phyloP scores from a whole-genome alignment of 495 filamentous ascomycete genomes.

The Penicillium flavigenum region DNA sequence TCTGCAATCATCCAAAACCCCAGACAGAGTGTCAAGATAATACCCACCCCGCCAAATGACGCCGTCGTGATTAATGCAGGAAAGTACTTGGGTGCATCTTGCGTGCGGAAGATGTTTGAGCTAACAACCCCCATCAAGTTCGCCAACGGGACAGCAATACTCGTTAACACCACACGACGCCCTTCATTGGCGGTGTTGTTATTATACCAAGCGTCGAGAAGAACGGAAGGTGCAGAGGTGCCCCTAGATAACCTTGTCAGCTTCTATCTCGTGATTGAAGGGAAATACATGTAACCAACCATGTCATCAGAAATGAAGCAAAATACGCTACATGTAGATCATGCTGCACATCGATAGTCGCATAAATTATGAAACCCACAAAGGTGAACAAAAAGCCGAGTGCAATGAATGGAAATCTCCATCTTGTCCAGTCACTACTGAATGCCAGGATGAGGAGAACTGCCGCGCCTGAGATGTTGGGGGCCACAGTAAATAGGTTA shows the following conservation, averaged over 20 bases:
- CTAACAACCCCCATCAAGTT: slow-evolving; percentile 75
- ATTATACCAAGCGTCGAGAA: slow-evolving; percentile 63
- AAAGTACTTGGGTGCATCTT: slow-evolving; percentile 70
- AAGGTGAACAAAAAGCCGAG: slow-evolving; percentile 69
- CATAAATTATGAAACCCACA: slow-evolving; percentile 69
- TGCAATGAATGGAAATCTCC: slow-evolving; percentile 69
- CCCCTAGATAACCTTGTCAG: slow-evolving; percentile 29
- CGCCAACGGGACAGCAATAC: slow-evolving; percentile 67
- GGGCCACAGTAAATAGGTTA: slow-evolving; percentile 73
- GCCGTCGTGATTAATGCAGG: slow-evolving; percentile 70
- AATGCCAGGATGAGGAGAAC: slow-evolving; percentile 68
- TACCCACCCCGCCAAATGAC: slow-evolving; percentile 63
- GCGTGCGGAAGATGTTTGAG: slow-evolving; percentile 65
- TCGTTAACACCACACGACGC: slow-evolving; percentile 63
- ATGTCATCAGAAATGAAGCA: slow-evolving; percentile 79
- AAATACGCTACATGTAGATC: slow-evolving; percentile 66
- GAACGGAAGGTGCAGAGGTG: slow-evolving; percentile 48
- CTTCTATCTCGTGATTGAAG: not conserved
- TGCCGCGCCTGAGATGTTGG: slow-evolving; percentile 63
- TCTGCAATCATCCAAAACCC: slow-evolving; percentile 68
- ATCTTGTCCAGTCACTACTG: slow-evolving; percentile 56
- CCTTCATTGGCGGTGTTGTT: slow-evolving; percentile 77
- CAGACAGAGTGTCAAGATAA: slow-evolving; percentile 54
- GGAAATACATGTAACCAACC: slow-evolving; percentile 22
- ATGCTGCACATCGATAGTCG: slow-evolving; percentile 54